Conservation (phyloP, 495 filamentous ascomycete species). For the Talaromyces thailandensis region DNA sequence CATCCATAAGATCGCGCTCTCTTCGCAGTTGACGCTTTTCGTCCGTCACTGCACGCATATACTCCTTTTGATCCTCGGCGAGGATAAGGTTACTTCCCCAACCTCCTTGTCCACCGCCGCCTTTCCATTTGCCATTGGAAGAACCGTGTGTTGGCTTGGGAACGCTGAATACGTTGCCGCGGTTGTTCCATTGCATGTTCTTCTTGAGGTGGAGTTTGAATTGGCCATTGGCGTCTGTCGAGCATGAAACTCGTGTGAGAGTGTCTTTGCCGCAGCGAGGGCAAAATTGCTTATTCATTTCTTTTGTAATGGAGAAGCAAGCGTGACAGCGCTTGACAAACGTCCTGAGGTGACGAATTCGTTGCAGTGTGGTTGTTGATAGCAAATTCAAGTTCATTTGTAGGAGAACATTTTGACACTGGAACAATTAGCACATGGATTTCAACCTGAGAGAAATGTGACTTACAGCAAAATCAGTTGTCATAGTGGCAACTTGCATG, state of each 20-base stretch:
- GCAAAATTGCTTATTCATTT: slow-evolving; percentile 90
- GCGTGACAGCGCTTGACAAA: slow-evolving; percentile 90
- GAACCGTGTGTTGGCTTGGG: slow-evolving; percentile 83
- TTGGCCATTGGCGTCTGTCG: slow-evolving; percentile 66
- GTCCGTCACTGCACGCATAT: slow-evolving; percentile 50
- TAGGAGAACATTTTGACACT: slow-evolving; percentile 81
- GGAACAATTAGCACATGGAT: slow-evolving; percentile 6
- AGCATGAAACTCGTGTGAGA: slow-evolving; percentile 77
- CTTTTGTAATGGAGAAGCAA: slow-evolving; percentile 79
- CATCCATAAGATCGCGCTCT: slow-evolving; percentile 83
- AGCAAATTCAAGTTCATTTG: slow-evolving; percentile 92
- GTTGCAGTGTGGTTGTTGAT: slow-evolving; percentile 57
- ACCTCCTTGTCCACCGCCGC: slow-evolving; percentile 74
- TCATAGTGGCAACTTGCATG: slow-evolving; percentile 79
- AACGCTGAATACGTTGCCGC: slow-evolving; percentile 81
- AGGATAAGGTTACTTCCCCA: slow-evolving; percentile 81
- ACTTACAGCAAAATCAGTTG: slow-evolving; percentile 83
- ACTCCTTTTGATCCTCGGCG: slow-evolving; percentile 96
- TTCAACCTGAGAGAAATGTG: neutral
- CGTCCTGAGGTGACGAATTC: slow-evolving; percentile 71
- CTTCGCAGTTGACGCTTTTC: slow-evolving; percentile 50
- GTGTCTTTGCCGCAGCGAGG: slow-evolving; percentile 81
- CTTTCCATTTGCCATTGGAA: slow-evolving; percentile 61
- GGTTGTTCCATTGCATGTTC: slow-evolving; percentile 93
- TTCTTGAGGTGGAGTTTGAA: slow-evolving; percentile 86